phyloP scores from a whole-genome alignment of 176 grass and related monocot species.

The Zea luxurians region DNA sequence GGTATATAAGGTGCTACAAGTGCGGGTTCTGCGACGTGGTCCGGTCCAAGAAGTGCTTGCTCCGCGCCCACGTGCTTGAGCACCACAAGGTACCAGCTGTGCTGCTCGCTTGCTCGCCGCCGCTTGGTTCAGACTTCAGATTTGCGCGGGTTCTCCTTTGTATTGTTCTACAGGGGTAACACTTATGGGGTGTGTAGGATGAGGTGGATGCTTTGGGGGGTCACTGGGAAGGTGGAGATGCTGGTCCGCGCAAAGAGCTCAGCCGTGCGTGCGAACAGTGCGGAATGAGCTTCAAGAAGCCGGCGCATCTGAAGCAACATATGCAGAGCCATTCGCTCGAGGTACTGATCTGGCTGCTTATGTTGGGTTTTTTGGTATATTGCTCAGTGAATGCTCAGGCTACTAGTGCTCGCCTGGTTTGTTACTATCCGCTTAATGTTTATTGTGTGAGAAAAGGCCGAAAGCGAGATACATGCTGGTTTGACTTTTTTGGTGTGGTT shows the following conservation, averaged over 20 bases:
- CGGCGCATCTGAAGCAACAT: constrained; percentile 71
- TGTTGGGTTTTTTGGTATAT: not conserved
- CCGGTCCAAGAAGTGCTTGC: constrained; percentile 60
- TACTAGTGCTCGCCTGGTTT: not conserved
- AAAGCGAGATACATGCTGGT: not conserved
- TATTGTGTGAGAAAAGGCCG: not conserved
- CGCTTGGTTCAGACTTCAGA: not conserved
- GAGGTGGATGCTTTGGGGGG: constrained; percentile 30
- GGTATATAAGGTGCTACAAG: constrained; percentile 57
- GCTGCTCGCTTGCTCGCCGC: not conserved
- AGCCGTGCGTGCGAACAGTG: constrained; percentile 50
- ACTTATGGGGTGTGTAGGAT: constrained; percentile 35
- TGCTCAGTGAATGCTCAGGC: not conserved
- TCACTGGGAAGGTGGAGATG: not conserved
- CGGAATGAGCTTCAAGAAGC: constrained; percentile 53
- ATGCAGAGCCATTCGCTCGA: constrained; percentile 65
- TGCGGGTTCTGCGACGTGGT: constrained; percentile 62
- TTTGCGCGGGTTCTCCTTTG: not conserved
- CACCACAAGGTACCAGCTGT: constrained; percentile 40
- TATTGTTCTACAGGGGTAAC: not conserved
- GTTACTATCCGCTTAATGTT: not conserved
- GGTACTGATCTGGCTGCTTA: constrained; percentile 30
- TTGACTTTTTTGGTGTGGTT: not conserved
- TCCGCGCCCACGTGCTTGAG: constrained; percentile 48
- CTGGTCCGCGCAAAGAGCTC: not conserved